Base-by-base conservation (phyloP, 352 stramenopile species). In the Phytophthora gonapodyides region DNA sequence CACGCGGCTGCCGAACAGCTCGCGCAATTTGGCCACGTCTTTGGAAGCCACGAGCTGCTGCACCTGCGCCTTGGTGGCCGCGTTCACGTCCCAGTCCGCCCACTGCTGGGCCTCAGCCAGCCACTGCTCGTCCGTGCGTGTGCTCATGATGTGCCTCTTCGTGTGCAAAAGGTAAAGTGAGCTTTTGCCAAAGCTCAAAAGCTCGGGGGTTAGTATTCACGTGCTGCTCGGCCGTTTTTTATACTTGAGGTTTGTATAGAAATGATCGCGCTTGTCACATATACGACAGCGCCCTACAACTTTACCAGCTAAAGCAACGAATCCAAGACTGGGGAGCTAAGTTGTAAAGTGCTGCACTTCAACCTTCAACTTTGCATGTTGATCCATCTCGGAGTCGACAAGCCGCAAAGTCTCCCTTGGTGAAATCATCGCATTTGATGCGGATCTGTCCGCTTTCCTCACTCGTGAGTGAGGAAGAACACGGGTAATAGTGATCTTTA, bases 31-130 rank as follows among this genome's bases (percentile, higher is more conserved):
- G 12, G 63, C 40, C 12, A 73, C 55, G 61, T 97, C 71, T 7
- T 82, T 63, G 12, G 73, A 64, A 11, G 73, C 74, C 16, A 97
- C 37, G n/a, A 96, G 74, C 44, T 61, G 31, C 58, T 91, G 55
- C 44, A 97, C 74, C n/a, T 71, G 61, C 35, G 69, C 47, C 54
- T 86, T 88, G 21, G 90, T 97, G 54, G 65, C 76, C 33, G 59
- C 63, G 68, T 96, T 96, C 52, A 96, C 74, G 75, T 97, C 91
- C 90, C 88, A 97, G 12, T 68, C 57, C 46, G 86, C 66, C 83
- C 90, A 98, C 55, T 97, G 79, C 57, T 83, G 76, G 8, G 75
- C 86, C 37, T 73, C 67, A 6, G 55, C 42, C 55, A 93, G 60
- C 75, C 73, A 91, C 52, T 82, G 68, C 27, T 72, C 57, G 41